Base-by-base conservation (phyloP, 2,329 filamentous ascomycete genomes). In the Trematosphaeria pertusa region DNA sequence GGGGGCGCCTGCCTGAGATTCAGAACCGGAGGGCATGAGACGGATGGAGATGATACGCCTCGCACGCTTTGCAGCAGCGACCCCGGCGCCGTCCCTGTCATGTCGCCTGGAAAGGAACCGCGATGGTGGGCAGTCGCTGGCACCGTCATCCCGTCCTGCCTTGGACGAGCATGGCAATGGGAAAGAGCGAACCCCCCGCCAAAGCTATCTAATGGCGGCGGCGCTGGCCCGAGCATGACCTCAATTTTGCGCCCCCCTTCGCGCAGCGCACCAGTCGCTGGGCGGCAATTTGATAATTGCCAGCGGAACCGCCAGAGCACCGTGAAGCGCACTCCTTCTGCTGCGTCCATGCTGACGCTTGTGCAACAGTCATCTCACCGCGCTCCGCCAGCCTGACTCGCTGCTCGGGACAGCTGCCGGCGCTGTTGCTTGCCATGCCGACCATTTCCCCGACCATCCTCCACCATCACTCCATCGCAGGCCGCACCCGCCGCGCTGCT, bases 11-110 rank as follows among this genome's bases (percentile, higher is more conserved):
- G 31, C 15, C n/a, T 22, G 30, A 38, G 32, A 51, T n/a, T n/a
- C n/a, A n/a, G n/a, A n/a, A n/a, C n/a, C n/a, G n/a, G n/a, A n/a
- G 48, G 47, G 56, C 41, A 44, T 65, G 64, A 68, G 65, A 69
- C 59, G 54, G 54, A 48, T 50, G 41, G 47, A 36, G 38, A 35
- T 53, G 56, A 58, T 51, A 58, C 59, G 53, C 50, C 50, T 42
- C 52, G 49, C 57, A 60, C 51, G 58, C 57, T 64, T 62, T 59
- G 59, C 57, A 47, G n/a, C n/a, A n/a, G n/a, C 43, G 58, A 44
- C 47, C 59, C 52, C 40, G 50, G 44, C 45, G 41, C 34, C 31
- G 34, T 41, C 59, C 61, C 54, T 60, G 56, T 58, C 62, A 60
- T 64, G 43, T 62, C 59, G 58, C 53, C 57, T 61, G 18, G 32